Conservation (phyloP, 805 yeast species). For the Wickerhamiella shivajii region DNA sequence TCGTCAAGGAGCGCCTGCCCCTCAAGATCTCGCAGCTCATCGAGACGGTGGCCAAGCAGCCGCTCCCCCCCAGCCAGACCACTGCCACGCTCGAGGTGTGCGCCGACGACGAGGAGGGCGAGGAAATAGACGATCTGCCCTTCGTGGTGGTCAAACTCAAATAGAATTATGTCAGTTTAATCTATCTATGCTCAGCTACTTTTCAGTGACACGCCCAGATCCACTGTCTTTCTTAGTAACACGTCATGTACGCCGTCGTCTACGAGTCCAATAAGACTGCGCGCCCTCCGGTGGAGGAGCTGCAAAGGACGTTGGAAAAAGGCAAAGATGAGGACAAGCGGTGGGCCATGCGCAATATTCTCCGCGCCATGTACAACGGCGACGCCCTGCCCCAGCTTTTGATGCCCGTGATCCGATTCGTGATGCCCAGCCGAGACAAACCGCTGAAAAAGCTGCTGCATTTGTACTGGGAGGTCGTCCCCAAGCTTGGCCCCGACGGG, state of each 20-base stretch:
- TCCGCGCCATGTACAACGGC: constrained; percentile 79
- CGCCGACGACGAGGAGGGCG: constrained; percentile 82
- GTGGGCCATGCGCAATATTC: constrained; percentile 76
- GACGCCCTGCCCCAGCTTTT: constrained; percentile 83
- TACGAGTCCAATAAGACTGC: constrained; percentile 9
- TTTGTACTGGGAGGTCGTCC: constrained; percentile 96
- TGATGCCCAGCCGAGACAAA: constrained; percentile 90
- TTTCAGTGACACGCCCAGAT: neutral
- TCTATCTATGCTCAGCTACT: too few species aligned
- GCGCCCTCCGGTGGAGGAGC: constrained; percentile 45
- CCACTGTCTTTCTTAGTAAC: neutral
- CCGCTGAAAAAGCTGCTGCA: constrained; percentile 83
- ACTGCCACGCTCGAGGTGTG: constrained; percentile 79
- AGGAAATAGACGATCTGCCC: constrained; percentile 86
- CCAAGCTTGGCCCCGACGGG: constrained; percentile 76
- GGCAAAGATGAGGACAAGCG: constrained; percentile 80
- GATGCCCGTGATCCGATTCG: constrained; percentile 94
- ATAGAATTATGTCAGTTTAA: too few species aligned
- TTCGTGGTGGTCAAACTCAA: constrained; percentile 43
- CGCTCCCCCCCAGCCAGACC: constrained; percentile 55
- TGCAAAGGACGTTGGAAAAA: constrained; percentile 66
- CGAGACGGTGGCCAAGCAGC: constrained; percentile 74
- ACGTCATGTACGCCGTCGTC: constrained; percentile 7
- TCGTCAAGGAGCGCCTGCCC: constrained; percentile 59
- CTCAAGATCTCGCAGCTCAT: constrained; percentile 61